phyloP scores from a whole-genome alignment of 2,329 filamentous ascomycete genomes.

The Fusarium sterilihyphosum region DNA sequence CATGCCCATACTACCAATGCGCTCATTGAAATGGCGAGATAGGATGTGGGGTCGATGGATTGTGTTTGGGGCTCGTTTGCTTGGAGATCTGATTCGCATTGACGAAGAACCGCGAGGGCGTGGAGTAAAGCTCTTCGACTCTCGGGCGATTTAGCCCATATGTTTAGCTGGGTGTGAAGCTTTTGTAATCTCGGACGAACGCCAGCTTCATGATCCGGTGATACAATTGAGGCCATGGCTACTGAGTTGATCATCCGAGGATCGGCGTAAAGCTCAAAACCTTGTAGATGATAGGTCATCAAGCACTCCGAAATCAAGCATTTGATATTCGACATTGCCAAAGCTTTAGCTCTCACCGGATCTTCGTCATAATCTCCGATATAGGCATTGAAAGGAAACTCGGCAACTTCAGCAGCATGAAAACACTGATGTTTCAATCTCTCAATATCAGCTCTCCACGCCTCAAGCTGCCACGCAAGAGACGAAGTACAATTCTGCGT shows the following conservation, averaged over 20 bases:
- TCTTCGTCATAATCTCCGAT: constrained; percentile 42
- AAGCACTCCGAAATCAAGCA: constrained; percentile 46
- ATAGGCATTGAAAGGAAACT: constrained; percentile 43
- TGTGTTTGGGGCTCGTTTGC: constrained; percentile 22
- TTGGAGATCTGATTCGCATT: constrained; percentile 38
- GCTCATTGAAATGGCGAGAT: constrained; percentile 46
- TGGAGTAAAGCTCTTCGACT: constrained; percentile 48
- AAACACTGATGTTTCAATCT: constrained; percentile 32
- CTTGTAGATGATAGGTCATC: constrained; percentile 51
- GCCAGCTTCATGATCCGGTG: constrained; percentile 19
- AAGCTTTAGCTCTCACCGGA: constrained; percentile 34
- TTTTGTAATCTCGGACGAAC: constrained; percentile 32
- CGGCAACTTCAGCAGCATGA: constrained; percentile 11
- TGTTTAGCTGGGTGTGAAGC: constrained; percentile 31
- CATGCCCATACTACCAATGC: constrained; percentile 51
- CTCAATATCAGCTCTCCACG: constrained; percentile 42
- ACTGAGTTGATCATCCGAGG: constrained; percentile 44
- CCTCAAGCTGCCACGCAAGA: constrained; percentile 41
- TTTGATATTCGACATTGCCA: constrained; percentile 44
- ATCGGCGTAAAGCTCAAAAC: constrained; percentile 50
- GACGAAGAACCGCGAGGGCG: constrained; percentile 46
- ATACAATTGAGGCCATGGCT: constrained; percentile 25
- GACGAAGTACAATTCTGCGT: constrained; percentile 21
- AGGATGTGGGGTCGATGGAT: constrained; percentile 47
- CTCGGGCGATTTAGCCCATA: constrained; percentile 46